phyloP scores from a whole-genome alignment of 2,329 filamentous ascomycete genomes.

The Pestalotiopsis sp. region DNA sequence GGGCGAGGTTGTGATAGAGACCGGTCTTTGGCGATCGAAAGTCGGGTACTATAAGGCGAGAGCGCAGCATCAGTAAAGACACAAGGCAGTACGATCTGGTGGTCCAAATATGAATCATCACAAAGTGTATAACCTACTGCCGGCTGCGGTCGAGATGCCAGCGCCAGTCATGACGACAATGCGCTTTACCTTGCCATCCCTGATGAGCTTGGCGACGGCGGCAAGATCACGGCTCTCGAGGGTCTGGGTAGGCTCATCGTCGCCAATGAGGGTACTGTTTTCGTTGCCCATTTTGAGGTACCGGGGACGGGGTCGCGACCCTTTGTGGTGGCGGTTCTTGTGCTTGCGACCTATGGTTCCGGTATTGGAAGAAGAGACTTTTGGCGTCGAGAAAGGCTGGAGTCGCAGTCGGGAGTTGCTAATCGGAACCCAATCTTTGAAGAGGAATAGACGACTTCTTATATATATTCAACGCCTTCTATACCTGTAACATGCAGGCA shows the following conservation, averaged over 20 bases:
- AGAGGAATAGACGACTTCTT: no score
- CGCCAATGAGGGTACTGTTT: conserved; percentile 67
- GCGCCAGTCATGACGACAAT: conserved; percentile 92
- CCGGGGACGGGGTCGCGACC: conserved; percentile 19
- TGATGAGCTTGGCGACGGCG: conserved; percentile 80
- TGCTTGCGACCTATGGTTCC: background rate
- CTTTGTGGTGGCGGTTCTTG: conserved; percentile 7
- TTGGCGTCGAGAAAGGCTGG: background rate
- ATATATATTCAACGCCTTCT: no score
- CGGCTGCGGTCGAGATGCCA: conserved; percentile 77
- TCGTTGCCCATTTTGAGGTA: conserved; percentile 81
- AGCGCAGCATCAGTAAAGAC: background rate
- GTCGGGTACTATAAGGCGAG: conserved; percentile 71
- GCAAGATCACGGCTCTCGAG: conserved; percentile 70
- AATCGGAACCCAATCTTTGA: background rate
- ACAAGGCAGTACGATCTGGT: background rate
- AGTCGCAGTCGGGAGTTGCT: background rate
- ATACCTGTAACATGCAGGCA: background rate
- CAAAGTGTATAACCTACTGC: conserved; percentile 45
- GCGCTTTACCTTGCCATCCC: conserved; percentile 62
- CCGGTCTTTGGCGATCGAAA: conserved; percentile 93
- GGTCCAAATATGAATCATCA: background rate
- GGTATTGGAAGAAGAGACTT: background rate
- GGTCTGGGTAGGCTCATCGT: conserved; percentile 63
- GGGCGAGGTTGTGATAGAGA: conserved; percentile 87